Evolutionary conservation across 257 asterid genomes (phyloP).

Genomic region (Nicotiana attenuata): DNA sequence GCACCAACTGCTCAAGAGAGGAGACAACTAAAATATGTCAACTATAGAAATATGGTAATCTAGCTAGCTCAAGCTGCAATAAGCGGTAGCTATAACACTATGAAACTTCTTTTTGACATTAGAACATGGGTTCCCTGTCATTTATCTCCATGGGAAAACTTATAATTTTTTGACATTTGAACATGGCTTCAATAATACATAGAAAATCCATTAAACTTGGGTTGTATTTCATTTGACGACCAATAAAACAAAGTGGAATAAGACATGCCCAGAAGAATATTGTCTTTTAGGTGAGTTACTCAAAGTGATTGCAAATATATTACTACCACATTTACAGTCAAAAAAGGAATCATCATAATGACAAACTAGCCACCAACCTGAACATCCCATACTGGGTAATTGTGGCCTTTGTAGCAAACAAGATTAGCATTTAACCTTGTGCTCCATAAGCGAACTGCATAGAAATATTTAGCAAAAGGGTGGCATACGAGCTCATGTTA

Average conservation of each 20-base stretch:
- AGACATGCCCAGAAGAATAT: background rate
- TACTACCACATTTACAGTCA: background rate
- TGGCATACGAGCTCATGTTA: background rate
- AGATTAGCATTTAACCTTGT: constrained; percentile 84
- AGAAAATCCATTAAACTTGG: background rate
- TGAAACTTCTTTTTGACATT: background rate
- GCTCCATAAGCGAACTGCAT: constrained; percentile 92
- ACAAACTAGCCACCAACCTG: constrained; percentile 42
- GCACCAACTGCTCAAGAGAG: background rate
- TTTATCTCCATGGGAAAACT: background rate
- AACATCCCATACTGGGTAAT: constrained; percentile 99
- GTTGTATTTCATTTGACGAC: background rate
- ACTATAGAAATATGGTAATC: background rate
- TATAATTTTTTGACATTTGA: background rate
- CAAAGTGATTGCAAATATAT: background rate
- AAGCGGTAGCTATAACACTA: background rate
- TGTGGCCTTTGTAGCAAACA: constrained; percentile 98
- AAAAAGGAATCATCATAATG: constrained; percentile 5
- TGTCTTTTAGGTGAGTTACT: background rate
- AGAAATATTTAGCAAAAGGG: background rate
- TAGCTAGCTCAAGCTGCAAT: background rate
- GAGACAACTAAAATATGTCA: background rate
- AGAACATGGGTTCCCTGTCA: background rate
- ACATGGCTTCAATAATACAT: background rate
- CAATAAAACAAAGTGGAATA: background rate